These are phyloP conservation scores for Cladochytrium replicatum DNA, from an alignment of 192 early-diverging fungal species.

Conservation along the genomic window DNA sequence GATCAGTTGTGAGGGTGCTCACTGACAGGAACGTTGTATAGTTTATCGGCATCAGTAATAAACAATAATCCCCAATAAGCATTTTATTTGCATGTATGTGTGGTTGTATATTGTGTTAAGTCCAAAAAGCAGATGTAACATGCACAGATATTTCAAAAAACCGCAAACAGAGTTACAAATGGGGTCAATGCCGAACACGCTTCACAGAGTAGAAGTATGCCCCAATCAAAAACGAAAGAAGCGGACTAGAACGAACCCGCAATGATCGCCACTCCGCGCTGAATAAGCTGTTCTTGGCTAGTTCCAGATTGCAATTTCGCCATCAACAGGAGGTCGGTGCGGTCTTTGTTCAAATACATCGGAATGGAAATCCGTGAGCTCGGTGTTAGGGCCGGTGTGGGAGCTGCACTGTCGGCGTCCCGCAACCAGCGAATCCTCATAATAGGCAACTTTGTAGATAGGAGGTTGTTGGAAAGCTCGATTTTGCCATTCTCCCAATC, in stretches of 20 bases:
- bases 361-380: slow-evolving; percentile 27
- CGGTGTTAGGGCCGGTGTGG: neutral
- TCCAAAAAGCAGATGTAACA: too few species aligned
- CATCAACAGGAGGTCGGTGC: slow-evolving; percentile 37
- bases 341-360: slow-evolving; percentile 43
- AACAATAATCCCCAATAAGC: too few species aligned
- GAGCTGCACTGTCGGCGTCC: slow-evolving; percentile 1
- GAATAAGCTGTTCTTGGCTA: slow-evolving; percentile 12
- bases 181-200: too few species aligned
- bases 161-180: too few species aligned
- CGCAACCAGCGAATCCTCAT: slow-evolving; percentile 20
- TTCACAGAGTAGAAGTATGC: too few species aligned
- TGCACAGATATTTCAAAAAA: too few species aligned
- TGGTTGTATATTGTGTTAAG: too few species aligned
- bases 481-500: slow-evolving; percentile 16
- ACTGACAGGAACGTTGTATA: slow-evolving; percentile 71
- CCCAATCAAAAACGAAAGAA: too few species aligned
- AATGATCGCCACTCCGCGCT: slow-evolving; percentile 31
- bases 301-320: slow-evolving; percentile 20
- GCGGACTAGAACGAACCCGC: slow-evolving; percentile 3
- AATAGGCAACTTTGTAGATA: slow-evolving; percentile 7
- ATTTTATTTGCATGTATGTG: too few species aligned
- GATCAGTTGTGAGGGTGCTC: slow-evolving; percentile 85
- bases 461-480: slow-evolving; percentile 14
- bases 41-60: too few species aligned